Evolutionary conservation across 345 rosid genomes (phyloP).

Genomic region (Brassica rapa): DNA sequence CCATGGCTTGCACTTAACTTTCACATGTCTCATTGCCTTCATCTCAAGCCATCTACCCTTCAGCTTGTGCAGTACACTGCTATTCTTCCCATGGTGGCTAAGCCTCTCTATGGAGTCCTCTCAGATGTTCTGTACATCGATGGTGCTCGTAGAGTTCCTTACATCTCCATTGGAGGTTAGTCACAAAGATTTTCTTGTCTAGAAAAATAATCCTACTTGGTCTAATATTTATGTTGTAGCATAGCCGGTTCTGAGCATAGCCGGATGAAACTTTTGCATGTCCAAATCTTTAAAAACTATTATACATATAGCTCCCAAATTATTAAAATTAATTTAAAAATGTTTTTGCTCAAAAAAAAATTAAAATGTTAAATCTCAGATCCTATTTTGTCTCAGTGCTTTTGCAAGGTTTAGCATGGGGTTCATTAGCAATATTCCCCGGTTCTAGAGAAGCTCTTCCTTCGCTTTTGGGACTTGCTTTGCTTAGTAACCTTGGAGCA

Average conservation of each 20-base stretch:
- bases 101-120: conserved; percentile 79
- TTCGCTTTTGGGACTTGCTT: conserved; percentile 55
- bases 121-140: conserved; percentile 74
- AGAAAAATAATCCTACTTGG: not conserved
- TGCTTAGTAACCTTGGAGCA: conserved; percentile 86
- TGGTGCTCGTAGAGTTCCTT: conserved; percentile 79
- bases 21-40: conserved; percentile 72
- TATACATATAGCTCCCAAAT: not conserved
- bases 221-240: not conserved
- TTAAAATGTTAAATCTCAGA: not conserved
- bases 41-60: conserved; percentile 65
- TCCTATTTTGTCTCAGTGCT: conserved; percentile 44
- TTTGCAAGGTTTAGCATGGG: conserved; percentile 84
- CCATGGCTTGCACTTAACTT: conserved; percentile 94
- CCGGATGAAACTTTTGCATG: not conserved
- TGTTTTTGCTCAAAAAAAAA: no score
- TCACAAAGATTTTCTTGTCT: not conserved
- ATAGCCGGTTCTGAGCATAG: not conserved
- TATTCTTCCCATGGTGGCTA: conserved; percentile 85
- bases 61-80: conserved; percentile 85
- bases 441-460: conserved; percentile 64
- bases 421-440: conserved; percentile 59
- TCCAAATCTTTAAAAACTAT: not conserved
- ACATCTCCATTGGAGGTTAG: conserved; percentile 83
- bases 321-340: no score